Base-by-base conservation (phyloP, 495 filamentous ascomycete species). In the Daldinia childiae region DNA sequence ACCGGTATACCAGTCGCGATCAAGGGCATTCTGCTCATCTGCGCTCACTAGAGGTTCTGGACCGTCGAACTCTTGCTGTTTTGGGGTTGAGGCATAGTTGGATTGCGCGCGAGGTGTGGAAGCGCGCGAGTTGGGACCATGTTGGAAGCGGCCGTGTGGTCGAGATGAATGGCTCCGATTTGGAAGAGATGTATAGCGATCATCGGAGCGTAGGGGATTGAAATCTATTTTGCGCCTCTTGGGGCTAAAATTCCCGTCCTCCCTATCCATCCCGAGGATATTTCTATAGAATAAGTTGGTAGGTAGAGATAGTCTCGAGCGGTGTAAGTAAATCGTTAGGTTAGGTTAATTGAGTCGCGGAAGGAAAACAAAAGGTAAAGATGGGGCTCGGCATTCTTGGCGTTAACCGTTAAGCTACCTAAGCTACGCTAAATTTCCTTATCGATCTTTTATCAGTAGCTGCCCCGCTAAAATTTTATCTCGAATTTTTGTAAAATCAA, bases 1-100 rank as follows among this genome's bases (percentile, higher is more conserved):
- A 32, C 89, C 91, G 24, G 86, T 87, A 79, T 95, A 95, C 92
- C 92, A 95, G 78, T 94, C 92, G 64, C 92, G 88, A 77, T 95
- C 92, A n/a, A 95, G 82, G n/a, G 89, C 90, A 57, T 85, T 85
- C 39, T 83, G 82, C 41, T 85, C 83, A 32, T 81, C 78, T 30
- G 80, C 82, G 32, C 79, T 77, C 2, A 86, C 79, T 3, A 78
- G 78, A 0, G 83, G 79, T 64, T 87, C 85, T 0, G 86, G 86
- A 8, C 81, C 81, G 64, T 89, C 81, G 68, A 87, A 84, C 78
- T 88, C 83, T 50, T 80, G 64, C 75, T 86, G 83, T 45, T 79
- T 73, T 29, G 81, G 87, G 1, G 83, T 85, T 11, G 83, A 83
- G 34, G 83, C 72, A 38, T 81, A 80, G 64, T 80, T 82, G 0